Evolutionary conservation across 306 rosid genomes (phyloP), one percentile per base, ranked within the genome.

Genomic region (Notholithocarpus densiflorus): DNA sequence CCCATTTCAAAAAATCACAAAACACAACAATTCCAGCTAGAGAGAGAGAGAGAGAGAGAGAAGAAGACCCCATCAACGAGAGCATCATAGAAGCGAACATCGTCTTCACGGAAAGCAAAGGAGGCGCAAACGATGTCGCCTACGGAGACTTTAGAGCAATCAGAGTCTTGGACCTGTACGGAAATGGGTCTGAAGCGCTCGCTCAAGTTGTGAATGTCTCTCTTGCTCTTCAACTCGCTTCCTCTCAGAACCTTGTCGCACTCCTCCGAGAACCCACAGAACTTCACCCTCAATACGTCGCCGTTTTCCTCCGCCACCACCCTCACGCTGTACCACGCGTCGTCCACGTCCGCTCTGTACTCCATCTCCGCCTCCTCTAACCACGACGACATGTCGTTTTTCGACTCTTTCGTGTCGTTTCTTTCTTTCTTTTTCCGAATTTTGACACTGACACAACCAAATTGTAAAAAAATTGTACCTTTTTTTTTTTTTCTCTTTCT

Each of bases 41-140:
- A 45, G 60, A 75, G 34, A 48, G 40, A 14, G 8, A 20, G 27
- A 24, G 17, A 52, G 23, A 27, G 52, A 23, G 48, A 37, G 26
- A 27, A 4, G 13, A 10, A 1, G 27, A 87, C 88, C 81, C 53
- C 82, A 40, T 87, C 83, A 32, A 87, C 75, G 13, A 82, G 13
- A 11, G 87, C 87, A 51, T 87, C 87, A 80, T 80, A 82, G 84
- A 87, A 85, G 75, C 89, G 85, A 61, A 84, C 65, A n/a, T 87
- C 90, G 52, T 78, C 82, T 3, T 24, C 19, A 24, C 34, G 4
- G 40, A 71, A 45, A 17, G 82, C 19, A 59, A 64, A 69, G 20
- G 90, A 79, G 65, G 88, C 88, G 45, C 88, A 87, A 12, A 85
- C 85, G 48, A 45, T 51, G 73, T 78, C 26, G 13, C 80, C 85